These are phyloP conservation scores for Luffa acutangula DNA, from an alignment of 306 rosid species.

Conservation along the genomic window DNA sequence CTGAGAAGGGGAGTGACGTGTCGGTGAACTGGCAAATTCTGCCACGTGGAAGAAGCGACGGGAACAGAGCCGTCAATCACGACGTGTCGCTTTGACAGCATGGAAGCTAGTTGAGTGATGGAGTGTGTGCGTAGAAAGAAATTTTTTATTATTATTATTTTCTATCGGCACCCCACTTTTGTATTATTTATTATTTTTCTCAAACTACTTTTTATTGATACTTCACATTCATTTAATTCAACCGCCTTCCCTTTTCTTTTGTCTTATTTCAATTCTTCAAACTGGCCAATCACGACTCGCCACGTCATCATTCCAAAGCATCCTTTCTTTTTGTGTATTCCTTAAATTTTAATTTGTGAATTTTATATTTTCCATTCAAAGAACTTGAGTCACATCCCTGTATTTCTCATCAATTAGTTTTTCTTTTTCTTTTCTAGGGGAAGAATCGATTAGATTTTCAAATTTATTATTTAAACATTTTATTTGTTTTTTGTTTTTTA, in stretches of 20 bases:
- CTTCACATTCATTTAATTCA: conserved; percentile 1
- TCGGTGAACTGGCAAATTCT: not conserved
- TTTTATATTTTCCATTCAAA: not conserved
- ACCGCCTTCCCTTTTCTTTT: not conserved
- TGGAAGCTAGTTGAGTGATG: not conserved
- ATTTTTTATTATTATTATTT: not conserved
- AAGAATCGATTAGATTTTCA: not conserved
- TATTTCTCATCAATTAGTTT: not conserved
- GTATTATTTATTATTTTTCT: not conserved
- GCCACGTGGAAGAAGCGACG: conserved; percentile 6
- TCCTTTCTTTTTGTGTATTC: not conserved
- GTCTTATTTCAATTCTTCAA: not conserved
- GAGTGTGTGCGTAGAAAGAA: not conserved
- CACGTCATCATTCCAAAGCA: not conserved
- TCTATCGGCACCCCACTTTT: not conserved
- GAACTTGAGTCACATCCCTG: not conserved
- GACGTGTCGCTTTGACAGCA: conserved; percentile 4
- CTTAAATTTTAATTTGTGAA: not conserved
- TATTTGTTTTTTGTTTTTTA: too few relatives aligned
- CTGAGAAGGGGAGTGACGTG: not conserved
- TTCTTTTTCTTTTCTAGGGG: not conserved
- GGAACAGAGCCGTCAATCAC: not conserved
- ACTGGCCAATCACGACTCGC: not conserved
- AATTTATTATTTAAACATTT: not conserved
- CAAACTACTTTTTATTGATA: not conserved